phyloP scores from a whole-genome alignment of 2,329 filamentous ascomycete genomes.

The Colletotrichum truncatum region DNA sequence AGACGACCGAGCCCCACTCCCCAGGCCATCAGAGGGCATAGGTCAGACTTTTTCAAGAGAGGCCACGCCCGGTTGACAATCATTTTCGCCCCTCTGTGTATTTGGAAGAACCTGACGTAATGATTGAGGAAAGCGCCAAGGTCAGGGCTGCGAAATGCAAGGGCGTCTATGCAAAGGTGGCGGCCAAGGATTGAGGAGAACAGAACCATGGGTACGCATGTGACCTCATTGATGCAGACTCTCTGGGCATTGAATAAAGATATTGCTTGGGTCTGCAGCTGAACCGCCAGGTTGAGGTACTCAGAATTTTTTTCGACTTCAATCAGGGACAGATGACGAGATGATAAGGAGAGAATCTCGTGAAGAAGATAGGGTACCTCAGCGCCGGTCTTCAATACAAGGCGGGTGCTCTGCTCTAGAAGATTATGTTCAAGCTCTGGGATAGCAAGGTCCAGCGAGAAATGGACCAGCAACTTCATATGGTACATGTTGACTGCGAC shows the following conservation, averaged over 20 bases:
- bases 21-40: background rate
- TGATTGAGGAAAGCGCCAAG: conserved; percentile 38
- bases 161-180: conserved; percentile 44
- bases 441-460: background rate
- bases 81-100: conserved; percentile 35
- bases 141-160: conserved; percentile 35
- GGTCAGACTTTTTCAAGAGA: background rate
- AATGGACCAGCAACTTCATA: background rate
- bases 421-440: conserved; percentile 34
- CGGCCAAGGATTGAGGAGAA: conserved; percentile 44
- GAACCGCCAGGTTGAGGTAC: conserved; percentile 36
- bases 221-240: conserved; percentile 35
- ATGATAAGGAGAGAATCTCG: conserved; percentile 46
- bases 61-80: conserved; percentile 28
- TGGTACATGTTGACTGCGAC: background rate
- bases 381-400: conserved; percentile 36
- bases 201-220: conserved; percentile 43
- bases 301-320: conserved; percentile 34
- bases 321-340: conserved; percentile 43
- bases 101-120: conserved; percentile 39
- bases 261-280: conserved; percentile 43
- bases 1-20: background rate
- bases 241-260: conserved; percentile 39
- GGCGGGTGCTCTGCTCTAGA: conserved; percentile 29
- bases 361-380: conserved; percentile 45